phyloP scores from a whole-genome alignment of 805 yeast genomes.

The Starmerella apicola region DNA sequence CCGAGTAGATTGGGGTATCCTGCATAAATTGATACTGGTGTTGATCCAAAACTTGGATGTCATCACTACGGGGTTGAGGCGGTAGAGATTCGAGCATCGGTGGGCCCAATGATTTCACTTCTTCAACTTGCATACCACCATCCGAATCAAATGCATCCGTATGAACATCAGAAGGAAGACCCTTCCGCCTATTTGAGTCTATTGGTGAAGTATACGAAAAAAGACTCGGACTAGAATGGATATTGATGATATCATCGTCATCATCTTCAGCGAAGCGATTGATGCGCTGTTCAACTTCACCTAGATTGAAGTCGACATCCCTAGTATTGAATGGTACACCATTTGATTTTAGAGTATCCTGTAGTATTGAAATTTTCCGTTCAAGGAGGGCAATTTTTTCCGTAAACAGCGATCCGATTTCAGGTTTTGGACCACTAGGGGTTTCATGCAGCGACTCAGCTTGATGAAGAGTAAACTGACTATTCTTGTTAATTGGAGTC shows the following conservation, averaged over 20 bases:
- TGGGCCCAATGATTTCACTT: background rate
- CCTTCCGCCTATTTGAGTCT: background rate
- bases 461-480: conserved; percentile 2
- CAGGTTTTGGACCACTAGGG: too few relatives aligned
- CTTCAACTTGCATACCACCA: background rate
- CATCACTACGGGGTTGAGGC: background rate
- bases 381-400: conserved; percentile 22
- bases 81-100: too few relatives aligned
- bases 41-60: too few relatives aligned
- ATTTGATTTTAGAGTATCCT: background rate
- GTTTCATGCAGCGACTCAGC: too few relatives aligned
- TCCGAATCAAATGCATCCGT: conserved; percentile 1
- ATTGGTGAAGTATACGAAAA: background rate
- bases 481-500: too few relatives aligned
- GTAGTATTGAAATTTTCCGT: conserved; percentile 14
- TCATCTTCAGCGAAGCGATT: conserved; percentile 8
- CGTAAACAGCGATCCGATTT: conserved; percentile 17
- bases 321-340: conserved; percentile 1
- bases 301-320: conserved; percentile 11
- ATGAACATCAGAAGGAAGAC: background rate
- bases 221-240: background rate
- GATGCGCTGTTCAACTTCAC: conserved; percentile 15
- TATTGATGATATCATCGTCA: background rate
- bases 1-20: too few relatives aligned
- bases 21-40: too few relatives aligned